These are phyloP conservation scores for Tetrahymena borealis DNA, from an alignment of 73 alveolate genomes.

Conservation along the genomic window DNA sequence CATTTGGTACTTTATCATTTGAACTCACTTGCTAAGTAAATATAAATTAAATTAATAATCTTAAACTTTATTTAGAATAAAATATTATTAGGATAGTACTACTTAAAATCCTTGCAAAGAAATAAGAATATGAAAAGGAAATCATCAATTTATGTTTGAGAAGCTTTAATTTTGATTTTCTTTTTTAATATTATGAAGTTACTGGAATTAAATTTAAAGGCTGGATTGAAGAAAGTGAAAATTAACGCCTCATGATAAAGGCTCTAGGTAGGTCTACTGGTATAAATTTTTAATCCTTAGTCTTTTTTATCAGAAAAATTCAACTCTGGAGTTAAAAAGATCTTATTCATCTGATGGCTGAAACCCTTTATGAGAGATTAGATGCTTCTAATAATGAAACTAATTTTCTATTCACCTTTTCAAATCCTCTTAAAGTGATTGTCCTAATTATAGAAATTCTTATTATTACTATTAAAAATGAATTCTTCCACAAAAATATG, in stretches of 20 bases:
- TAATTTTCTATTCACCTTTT: not conserved
- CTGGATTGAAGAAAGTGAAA: not conserved
- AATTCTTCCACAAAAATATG: not conserved
- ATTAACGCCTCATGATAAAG: not conserved
- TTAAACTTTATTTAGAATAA: not conserved
- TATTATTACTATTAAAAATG: not conserved
- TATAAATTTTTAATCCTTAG: not conserved
- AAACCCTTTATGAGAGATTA: not conserved
- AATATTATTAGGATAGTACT: not conserved
- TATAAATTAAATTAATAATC: not conserved
- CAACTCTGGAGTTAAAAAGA: not conserved
- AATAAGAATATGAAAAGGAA: not conserved
- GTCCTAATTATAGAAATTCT: not conserved
- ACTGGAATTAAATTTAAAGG: not conserved
- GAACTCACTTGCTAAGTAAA: not conserved
- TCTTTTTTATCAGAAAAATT: not conserved
- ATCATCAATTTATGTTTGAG: not conserved
- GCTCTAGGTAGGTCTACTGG: not conserved
- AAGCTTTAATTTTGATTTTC: not conserved
- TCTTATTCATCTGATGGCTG: not conserved
- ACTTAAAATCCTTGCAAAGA: not conserved
- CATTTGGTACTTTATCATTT: not conserved
- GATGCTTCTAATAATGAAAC: not conserved
- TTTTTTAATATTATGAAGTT: not conserved
- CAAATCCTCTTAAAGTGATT: not conserved